Evolutionary conservation across 2,329 filamentous ascomycete genomes (phyloP).

Genomic region (Cordyceps cicadae): DNA sequence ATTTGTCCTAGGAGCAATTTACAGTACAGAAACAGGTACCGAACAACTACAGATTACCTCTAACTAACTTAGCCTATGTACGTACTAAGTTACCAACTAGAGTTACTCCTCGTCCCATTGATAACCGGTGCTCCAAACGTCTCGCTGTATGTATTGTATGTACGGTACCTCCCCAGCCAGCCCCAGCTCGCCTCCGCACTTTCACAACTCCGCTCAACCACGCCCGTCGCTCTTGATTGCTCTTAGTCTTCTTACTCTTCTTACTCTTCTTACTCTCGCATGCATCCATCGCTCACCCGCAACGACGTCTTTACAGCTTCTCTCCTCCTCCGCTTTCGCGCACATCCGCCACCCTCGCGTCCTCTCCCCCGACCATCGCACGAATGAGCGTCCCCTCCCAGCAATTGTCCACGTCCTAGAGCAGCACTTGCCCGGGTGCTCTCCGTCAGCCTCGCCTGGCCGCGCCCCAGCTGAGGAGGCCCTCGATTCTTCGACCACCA

Average conservation of each 20-base stretch:
- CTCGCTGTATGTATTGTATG: too few species aligned
- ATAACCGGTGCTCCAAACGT: background rate
- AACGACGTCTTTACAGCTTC: background rate
- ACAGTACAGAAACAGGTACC: too few species aligned
- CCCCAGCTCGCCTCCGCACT: constrained; percentile 3
- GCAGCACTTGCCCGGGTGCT: background rate
- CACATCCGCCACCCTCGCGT: background rate
- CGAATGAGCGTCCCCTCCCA: background rate
- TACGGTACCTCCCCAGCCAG: background rate
- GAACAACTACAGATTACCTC: too few species aligned
- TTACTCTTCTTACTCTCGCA: too few species aligned
- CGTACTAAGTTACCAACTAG: too few species aligned
- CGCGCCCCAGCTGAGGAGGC: constrained; percentile 3
- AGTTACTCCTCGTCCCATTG: too few species aligned
- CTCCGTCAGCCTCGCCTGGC: constrained; percentile 9
- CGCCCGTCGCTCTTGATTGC: background rate
- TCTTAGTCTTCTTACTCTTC: too few species aligned
- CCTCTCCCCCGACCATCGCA: background rate
- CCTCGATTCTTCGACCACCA: constrained; percentile 7
- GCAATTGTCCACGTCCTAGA: background rate
- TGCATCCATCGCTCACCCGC: background rate
- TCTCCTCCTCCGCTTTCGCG: background rate
- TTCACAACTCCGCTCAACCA: constrained; percentile 5
- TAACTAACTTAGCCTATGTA: too few species aligned
- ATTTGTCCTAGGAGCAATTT: too few species aligned